Percentiles rank a stretch among this genome's conserved stretches.
Conservation (phyloP, 2,329 filamentous ascomycete genomes). For the Paecilomyces fulvus region DNA sequence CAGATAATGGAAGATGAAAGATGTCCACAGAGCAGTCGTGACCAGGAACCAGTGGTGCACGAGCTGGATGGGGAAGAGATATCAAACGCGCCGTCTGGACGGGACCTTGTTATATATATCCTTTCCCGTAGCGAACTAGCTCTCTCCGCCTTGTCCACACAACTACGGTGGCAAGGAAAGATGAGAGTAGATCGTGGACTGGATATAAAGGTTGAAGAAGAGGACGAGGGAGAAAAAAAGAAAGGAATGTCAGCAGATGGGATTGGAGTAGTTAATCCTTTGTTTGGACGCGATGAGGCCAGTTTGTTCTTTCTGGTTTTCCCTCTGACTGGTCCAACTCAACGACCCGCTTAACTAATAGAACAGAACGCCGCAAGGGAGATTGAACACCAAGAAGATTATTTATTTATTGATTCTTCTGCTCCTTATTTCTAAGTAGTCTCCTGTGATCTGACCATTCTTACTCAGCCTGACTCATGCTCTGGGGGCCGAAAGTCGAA, state of each 20-base stretch:
- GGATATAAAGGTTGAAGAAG: background rate
- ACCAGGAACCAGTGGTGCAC: background rate
- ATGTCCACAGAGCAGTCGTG: background rate
- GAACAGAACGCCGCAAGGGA: conserved; percentile 12
- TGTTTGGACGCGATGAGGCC: conserved; percentile 22
- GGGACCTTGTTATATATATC: background rate
- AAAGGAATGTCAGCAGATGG: conserved; percentile 8
- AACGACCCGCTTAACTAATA: conserved; percentile 12
- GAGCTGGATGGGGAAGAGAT: conserved; percentile 1
- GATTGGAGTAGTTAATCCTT: conserved; percentile 4
- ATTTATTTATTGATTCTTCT: too few relatives aligned
- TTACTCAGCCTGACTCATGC: too few relatives aligned
- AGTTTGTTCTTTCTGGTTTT: conserved; percentile 33
- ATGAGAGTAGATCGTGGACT: background rate
- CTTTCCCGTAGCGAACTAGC: background rate
- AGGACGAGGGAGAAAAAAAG: conserved; percentile 2
- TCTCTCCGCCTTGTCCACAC: background rate
- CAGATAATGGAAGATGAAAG: background rate
- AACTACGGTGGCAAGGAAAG: background rate
- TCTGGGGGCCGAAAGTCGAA: too few relatives aligned
- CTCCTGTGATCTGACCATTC: too few relatives aligned
- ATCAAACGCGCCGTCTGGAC: background rate
- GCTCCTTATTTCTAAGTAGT: too few relatives aligned
- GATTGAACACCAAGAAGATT: background rate
- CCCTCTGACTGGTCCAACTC: conserved; percentile 15